Conservation (phyloP, 1,139 yeast genomes). For the Pichia sp. region DNA sequence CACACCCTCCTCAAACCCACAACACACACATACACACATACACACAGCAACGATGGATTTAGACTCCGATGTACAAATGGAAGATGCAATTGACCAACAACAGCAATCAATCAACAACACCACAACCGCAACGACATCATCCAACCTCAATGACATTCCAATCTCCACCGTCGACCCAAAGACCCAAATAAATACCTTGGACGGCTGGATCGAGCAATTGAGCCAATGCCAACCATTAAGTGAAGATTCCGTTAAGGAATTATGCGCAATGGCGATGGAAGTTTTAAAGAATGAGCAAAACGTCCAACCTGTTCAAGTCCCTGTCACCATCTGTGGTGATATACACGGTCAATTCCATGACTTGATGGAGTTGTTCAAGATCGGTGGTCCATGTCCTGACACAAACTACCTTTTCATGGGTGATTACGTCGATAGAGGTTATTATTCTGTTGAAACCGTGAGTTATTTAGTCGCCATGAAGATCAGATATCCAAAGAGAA, state of each 20-base stretch:
- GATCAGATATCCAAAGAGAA: constrained; percentile 89
- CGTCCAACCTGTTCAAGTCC: constrained; percentile 93
- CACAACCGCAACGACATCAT: constrained; percentile 4
- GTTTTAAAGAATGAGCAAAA: constrained; percentile 88
- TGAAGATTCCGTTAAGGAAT: constrained; percentile 76
- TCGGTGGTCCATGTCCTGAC: constrained; percentile 88
- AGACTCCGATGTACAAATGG: constrained; percentile 64
- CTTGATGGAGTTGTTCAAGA: constrained; percentile 80
- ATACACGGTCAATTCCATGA: constrained; percentile 98
- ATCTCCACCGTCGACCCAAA: constrained; percentile 40
- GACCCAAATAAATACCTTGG: constrained; percentile 68
- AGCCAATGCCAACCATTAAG: constrained; percentile 78
- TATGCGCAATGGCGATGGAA: constrained; percentile 91
- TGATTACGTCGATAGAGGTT: constrained; percentile 97
- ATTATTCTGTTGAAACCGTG: constrained; percentile 90
- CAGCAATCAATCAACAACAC: no score
- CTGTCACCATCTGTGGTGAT: constrained; percentile 98
- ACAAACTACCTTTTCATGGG: constrained; percentile 82
- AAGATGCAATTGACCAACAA: constrained; percentile 50
- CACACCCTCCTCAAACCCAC: no score
- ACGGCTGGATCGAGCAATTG: constrained; percentile 83
- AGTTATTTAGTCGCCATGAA: constrained; percentile 76
- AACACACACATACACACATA: not conserved
- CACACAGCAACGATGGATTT: constrained; percentile 43
- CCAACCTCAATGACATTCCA: constrained; percentile 18